Base-by-base conservation (phyloP, 2,329 filamentous ascomycete genomes). In the Botryotinia narcissicola region DNA sequence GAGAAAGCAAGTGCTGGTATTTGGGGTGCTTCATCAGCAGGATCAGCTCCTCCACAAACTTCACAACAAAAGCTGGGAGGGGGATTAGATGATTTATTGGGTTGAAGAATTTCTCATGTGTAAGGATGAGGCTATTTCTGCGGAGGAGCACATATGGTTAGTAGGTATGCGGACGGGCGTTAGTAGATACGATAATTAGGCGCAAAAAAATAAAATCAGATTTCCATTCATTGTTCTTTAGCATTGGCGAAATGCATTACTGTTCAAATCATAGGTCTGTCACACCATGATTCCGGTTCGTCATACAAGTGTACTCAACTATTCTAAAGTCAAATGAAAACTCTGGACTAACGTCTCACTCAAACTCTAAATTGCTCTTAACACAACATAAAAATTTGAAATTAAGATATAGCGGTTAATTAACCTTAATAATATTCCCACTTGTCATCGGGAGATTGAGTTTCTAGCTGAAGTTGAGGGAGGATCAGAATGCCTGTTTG, bases 1-100 rank as follows among this genome's bases (percentile, higher is more conserved):
- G 94, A 98, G 84, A 98, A 98, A 87, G 96, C 94, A 74, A 94
- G 91, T 78, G 94, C 95, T 25, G 94, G 95, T 12, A 93, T 99
- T 76, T 99, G 97, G 94, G 96, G 95, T 29, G 88, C 93, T 0
- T 87, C 92, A 25, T 86, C 90, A 29, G 69, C 77, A 12, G 54
- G 63, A 74, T 18, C 73, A 75, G 54, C 32, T 62, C 20, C 76
- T 76, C 35, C 42, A 61, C 74, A 77, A 57, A 73, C 75, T 61
- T 74, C 74, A 29, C 76, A 82, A 42, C 84, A 79, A 70, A 80
- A 80, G 72, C 78, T 80, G 25, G 80, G 82, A 60, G 79, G 78
- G 54, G 82, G 82, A 48, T 76, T 84, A 64, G 82, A 83, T 80
- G 85, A 86, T 80, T 76, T 86, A 74, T 80, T 86, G 75, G 85